Conservation (phyloP, 495 filamentous ascomycete genomes). For the Talaromyces liani region DNA sequence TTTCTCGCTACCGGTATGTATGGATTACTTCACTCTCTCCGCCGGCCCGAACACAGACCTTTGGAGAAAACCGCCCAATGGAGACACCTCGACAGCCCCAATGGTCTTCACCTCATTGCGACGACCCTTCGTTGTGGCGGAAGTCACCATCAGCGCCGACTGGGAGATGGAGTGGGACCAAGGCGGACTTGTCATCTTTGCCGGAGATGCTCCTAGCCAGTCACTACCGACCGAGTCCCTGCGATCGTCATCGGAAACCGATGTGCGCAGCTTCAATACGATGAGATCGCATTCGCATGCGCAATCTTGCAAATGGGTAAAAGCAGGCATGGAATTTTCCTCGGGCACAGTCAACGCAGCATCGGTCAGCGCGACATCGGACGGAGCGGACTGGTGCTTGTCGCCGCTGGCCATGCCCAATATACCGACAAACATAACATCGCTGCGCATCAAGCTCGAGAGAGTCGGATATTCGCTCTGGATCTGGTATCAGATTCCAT, state of each 20-base stretch:
- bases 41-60: constrained; percentile 49
- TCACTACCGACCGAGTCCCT: constrained; percentile 22
- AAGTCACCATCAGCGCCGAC: constrained; percentile 52
- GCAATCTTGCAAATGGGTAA: constrained; percentile 49
- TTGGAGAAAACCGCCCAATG: constrained; percentile 47
- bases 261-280: not conserved
- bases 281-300: not conserved
- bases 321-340: constrained; percentile 51
- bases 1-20: constrained; percentile 42
- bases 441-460: constrained; percentile 52
- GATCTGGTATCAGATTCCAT: constrained; percentile 49
- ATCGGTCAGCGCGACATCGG: constrained; percentile 47
- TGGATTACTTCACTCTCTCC: constrained; percentile 51
- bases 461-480: constrained; percentile 48
- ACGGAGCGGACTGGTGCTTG: constrained; percentile 51
- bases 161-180: constrained; percentile 59
- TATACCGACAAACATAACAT: constrained; percentile 20
- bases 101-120: constrained; percentile 50
- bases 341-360: constrained; percentile 45
- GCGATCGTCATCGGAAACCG: constrained; percentile 1
- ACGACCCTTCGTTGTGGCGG: constrained; percentile 46
- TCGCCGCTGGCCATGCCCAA: constrained; percentile 32
- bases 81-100: constrained; percentile 49
- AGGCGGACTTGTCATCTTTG: constrained; percentile 68
- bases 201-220: constrained; percentile 59